Percentiles rank a stretch among this genome's conserved stretches.
These are phyloP conservation scores for Lathyrus sativus DNA, from an alignment of 306 rosid species.

Conservation along the genomic window DNA sequence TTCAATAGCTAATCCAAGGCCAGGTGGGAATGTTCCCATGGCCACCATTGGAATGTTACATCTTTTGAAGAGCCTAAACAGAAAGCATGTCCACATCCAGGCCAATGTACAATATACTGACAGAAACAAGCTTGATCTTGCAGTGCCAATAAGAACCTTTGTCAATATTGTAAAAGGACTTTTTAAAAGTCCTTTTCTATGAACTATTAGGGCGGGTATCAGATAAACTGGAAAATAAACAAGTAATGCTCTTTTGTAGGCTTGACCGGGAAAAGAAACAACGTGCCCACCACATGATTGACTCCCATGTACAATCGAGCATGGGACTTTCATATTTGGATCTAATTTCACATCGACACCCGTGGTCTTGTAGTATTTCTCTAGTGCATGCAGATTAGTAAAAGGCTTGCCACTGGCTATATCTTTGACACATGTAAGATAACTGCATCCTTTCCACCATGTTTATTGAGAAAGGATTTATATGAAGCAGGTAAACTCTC, in stretches of 20 bases:
- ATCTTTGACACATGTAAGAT: conserved; percentile 76
- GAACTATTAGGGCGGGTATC: conserved; percentile 93
- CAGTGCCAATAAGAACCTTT: conserved; percentile 85
- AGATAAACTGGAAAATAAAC: conserved; percentile 95
- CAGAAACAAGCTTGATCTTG: conserved; percentile 95
- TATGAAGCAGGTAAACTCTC: conserved; percentile 92
- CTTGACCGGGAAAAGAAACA: conserved; percentile 75
- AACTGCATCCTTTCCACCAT: conserved; percentile 83
- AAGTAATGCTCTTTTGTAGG: conserved; percentile 88
- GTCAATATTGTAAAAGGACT: conserved; percentile 73
- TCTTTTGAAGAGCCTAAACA: conserved; percentile 63
- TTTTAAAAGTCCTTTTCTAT: conserved; percentile 75
- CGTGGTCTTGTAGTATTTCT: conserved; percentile 60
- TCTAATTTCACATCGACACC: conserved; percentile 67
- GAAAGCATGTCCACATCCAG: conserved; percentile 96
- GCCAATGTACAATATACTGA: conserved; percentile 87
- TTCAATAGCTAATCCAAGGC: conserved; percentile 52
- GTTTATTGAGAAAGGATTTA: conserved; percentile 89
- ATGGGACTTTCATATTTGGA: conserved; percentile 83
- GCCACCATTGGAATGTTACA: conserved; percentile 86
- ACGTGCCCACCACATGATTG: conserved; percentile 76
- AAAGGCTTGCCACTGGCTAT: conserved; percentile 73
- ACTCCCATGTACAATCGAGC: conserved; percentile 86
- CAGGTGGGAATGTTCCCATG: conserved; percentile 84
- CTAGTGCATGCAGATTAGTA: conserved; percentile 63